Evolutionary conservation across 2,329 filamentous ascomycete genomes (phyloP).

Genomic region (Diaporthe destruens): DNA sequence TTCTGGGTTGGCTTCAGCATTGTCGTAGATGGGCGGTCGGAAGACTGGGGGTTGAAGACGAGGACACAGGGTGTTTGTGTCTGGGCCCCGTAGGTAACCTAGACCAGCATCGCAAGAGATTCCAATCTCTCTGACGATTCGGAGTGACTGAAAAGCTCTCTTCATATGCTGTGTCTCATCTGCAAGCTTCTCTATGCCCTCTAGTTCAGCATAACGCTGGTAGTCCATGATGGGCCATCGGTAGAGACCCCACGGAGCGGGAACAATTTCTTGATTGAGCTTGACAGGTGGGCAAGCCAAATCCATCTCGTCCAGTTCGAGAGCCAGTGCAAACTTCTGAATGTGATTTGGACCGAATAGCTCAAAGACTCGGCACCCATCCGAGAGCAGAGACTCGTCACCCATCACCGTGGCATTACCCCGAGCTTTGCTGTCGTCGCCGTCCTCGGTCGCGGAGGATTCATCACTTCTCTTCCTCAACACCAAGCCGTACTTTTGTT

Average conservation of each 20-base stretch:
- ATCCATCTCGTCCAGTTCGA: conserved; percentile 72
- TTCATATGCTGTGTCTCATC: conserved; percentile 73
- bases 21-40: conserved; percentile 24
- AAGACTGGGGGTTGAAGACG: conserved; percentile 36
- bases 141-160: conserved; percentile 68
- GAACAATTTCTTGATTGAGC: conserved; percentile 63
- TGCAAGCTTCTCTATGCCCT: conserved; percentile 71
- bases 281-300: conserved; percentile 68
- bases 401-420: conserved; percentile 45
- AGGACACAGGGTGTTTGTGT: conserved; percentile 49
- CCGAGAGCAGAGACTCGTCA: conserved; percentile 51
- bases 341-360: conserved; percentile 70
- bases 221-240: conserved; percentile 73
- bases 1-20: background rate
- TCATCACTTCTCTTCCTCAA: conserved; percentile 45
- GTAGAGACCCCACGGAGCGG: conserved; percentile 74
- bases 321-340: conserved; percentile 73
- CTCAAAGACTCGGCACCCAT: conserved; percentile 71
- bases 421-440: conserved; percentile 6
- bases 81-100: conserved; percentile 75
- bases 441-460: background rate
- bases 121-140: conserved; percentile 71
- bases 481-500: conserved; percentile 42
- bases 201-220: conserved; percentile 69
- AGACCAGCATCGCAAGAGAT: conserved; percentile 76